Evolutionary conservation across 176 grass and related monocot genomes (phyloP).

Genomic region (Zea luxurians): DNA sequence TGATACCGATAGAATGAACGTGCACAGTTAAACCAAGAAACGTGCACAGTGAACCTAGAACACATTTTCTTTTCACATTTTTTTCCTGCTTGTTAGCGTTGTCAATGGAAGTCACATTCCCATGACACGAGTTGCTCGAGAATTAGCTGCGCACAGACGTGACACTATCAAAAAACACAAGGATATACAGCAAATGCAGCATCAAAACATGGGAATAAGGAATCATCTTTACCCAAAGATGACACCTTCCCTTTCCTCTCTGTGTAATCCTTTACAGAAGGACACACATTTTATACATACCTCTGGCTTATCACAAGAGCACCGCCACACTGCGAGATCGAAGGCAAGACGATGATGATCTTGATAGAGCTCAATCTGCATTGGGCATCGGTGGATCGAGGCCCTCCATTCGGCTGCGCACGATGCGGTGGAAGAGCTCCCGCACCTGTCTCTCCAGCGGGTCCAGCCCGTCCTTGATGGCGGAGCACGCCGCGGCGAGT

Average conservation of each 20-base stretch:
- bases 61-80: background rate
- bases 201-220: constrained; percentile 54
- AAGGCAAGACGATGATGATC: background rate
- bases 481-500: constrained; percentile 52
- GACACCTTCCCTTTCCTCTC: constrained; percentile 32
- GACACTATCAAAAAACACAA: constrained; percentile 28
- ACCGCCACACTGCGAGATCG: constrained; percentile 9
- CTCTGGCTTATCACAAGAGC: constrained; percentile 24
- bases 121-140: constrained; percentile 13
- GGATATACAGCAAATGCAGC: constrained; percentile 46
- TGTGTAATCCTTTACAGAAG: constrained; percentile 46
- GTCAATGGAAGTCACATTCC: background rate
- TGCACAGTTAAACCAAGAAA: background rate
- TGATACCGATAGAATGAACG: background rate
- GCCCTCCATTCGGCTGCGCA: constrained; percentile 79
- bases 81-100: background rate
- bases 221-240: constrained; percentile 53
- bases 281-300: constrained; percentile 55
- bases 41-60: background rate
- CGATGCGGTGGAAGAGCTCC: constrained; percentile 95
- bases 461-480: constrained; percentile 66
- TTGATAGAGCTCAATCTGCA: constrained; percentile 43
- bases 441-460: constrained; percentile 70
- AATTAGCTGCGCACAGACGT: constrained; percentile 2
- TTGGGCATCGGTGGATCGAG: constrained; percentile 56